Evolutionary conservation across 169 alveolate species (phyloP), one percentile per base, ranked within the genome.

Genomic region (Plasmodium berghei): DNA sequence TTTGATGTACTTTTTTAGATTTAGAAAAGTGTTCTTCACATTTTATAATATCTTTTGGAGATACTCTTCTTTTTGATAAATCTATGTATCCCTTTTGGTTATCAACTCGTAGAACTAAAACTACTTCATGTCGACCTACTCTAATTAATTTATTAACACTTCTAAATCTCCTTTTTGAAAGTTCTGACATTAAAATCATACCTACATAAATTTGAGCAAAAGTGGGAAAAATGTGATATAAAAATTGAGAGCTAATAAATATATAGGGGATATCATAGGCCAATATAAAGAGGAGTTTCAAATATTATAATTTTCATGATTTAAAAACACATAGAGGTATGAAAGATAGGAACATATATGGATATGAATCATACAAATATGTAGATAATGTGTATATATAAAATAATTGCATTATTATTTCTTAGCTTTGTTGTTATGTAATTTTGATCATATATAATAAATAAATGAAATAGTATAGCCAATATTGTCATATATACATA

Each of bases 71-170:
- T 93, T 98, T 98, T 54, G 99, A 97, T 85, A 98, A 96, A 93
- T 98, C 99, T 54, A 98, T 97, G 90, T 97, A 98, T 55, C 99
- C 99, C 96, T 98, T 98, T 87, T 96, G 96, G 70, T 96, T 91
- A 94, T 98, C 99, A 9, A 98, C 99, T 62, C 99, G 93, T 5
- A 98, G 93, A 10, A 98, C 99, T 87, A 97, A 94, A 87, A 97
- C 98, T 49, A 97, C 98, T 93, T 98, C 99, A 69, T 96, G 97
- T 69, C 99, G 91, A 28, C 96, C 96, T 12, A 95, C 96, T 59
- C 95, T 93, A 61, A 95, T 94, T 62, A 95, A 93, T 80, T 94
- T 95, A 80, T 93, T 94, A 62, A 95, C 95, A 93, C 97, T 93
- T 67, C 98, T 95, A 66, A 97, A 97, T 62, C 99, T 96, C 86